These are phyloP conservation scores for Lasiodiplodia theobromae DNA, from an alignment of 2,329 filamentous ascomycete species.

Conservation along the genomic window DNA sequence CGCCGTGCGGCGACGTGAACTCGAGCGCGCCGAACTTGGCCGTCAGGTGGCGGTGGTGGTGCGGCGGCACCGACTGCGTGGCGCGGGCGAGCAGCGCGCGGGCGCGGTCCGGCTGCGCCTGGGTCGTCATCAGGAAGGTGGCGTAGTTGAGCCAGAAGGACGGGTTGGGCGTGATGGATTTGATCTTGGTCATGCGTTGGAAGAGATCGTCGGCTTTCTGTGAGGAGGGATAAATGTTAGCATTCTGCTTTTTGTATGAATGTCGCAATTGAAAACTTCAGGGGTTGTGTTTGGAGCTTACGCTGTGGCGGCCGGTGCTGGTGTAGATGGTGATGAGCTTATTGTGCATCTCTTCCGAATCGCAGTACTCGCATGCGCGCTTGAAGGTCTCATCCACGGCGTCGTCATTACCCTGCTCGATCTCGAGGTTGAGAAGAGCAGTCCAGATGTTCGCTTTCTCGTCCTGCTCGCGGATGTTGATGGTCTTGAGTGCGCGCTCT, in stretches of 20 bases:
- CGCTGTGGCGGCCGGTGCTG: constrained; percentile 82
- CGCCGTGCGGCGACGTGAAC: constrained; percentile 82
- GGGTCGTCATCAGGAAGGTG: constrained; percentile 83
- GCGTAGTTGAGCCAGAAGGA: constrained; percentile 95
- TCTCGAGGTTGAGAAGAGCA: constrained; percentile 91
- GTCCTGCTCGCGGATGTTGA: constrained; percentile 86
- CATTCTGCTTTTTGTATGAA: constrained; percentile 26
- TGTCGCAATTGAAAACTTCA: no score
- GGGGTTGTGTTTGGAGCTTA: constrained; percentile 55
- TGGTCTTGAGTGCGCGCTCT: constrained; percentile 87
- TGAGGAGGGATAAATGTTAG: constrained; percentile 34
- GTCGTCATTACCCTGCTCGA: constrained; percentile 84
- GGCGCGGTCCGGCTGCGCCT: constrained; percentile 73
- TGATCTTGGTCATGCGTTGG: constrained; percentile 86
- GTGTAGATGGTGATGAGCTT: constrained; percentile 94
- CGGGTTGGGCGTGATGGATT: constrained; percentile 75
- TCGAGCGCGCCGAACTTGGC: constrained; percentile 91
- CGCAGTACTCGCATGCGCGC: constrained; percentile 92
- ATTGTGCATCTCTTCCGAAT: constrained; percentile 87
- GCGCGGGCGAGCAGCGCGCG: constrained; percentile 83
- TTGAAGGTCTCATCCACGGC: constrained; percentile 86
- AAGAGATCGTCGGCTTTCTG: constrained; percentile 91
- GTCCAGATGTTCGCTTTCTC: constrained; percentile 98
- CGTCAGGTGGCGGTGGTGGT: constrained; percentile 76
- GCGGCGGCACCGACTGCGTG: constrained; percentile 77